Percentiles rank a stretch among this genome's conserved stretches.
Evolutionary conservation across 192 early-diverging fungal species (phyloP).

Genomic region (Lunasporangiospora selenospora): DNA sequence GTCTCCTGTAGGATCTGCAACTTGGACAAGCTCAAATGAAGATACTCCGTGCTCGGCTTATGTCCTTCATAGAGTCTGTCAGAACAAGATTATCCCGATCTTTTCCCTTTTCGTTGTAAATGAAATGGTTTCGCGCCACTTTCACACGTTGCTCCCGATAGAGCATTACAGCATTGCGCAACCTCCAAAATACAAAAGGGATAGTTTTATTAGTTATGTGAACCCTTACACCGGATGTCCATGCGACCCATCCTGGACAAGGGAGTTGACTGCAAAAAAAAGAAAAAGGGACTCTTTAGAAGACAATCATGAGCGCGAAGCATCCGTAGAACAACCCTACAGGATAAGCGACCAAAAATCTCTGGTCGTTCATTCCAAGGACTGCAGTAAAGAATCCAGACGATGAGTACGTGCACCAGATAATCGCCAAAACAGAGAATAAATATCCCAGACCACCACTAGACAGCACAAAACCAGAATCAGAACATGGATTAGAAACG

Average conservation of each 20-base stretch:
- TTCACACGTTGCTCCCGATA: too few relatives aligned
- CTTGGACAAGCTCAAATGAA: too few relatives aligned
- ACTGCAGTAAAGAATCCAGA: slow-evolving; percentile 95
- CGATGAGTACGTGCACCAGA: slow-evolving; percentile 96
- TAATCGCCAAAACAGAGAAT: slow-evolving; percentile 71
- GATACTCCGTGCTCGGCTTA: slow-evolving; percentile 8
- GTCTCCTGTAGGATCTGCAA: too few relatives aligned
- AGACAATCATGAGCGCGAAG: slow-evolving; percentile 93
- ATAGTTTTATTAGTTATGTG: neutral
- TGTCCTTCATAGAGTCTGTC: slow-evolving; percentile 8
- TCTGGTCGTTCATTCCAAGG: slow-evolving; percentile 90
- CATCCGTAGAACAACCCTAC: slow-evolving; percentile 91
- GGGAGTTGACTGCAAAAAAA: neutral
- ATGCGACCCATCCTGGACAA: neutral
- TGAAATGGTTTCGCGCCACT: too few relatives aligned
- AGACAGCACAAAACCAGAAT: slow-evolving; percentile 1
- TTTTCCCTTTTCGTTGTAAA: too few relatives aligned
- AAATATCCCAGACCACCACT: slow-evolving; percentile 68
- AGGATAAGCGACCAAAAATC: slow-evolving; percentile 94
- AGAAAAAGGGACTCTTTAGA: slow-evolving; percentile 52
- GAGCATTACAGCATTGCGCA: too few relatives aligned
- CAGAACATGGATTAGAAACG: neutral
- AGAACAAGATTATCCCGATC: too few relatives aligned
- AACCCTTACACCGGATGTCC: neutral
- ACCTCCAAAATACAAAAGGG: neutral